Evolutionary conservation across 208 protist genomes (phyloP).

Genomic region (Leishmania amazonensis): DNA sequence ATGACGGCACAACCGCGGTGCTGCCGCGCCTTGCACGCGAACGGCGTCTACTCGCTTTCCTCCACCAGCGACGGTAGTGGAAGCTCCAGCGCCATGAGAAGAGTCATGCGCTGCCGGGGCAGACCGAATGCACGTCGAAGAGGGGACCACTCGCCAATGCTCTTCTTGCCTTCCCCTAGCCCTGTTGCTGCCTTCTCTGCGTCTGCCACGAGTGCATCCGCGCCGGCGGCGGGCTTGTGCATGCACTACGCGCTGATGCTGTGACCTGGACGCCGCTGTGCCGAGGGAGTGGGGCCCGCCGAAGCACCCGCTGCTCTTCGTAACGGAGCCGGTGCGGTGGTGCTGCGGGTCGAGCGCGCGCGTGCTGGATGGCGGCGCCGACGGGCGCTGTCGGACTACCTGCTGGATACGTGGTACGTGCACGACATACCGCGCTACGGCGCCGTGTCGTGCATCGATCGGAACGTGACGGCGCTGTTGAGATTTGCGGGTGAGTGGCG

Average conservation of each 20-base stretch:
- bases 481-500: not conserved
- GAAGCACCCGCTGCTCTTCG: constrained; percentile 70
- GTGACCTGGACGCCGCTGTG: constrained; percentile 70
- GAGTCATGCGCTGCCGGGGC: no score
- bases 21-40: no score
- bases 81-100: no score
- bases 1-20: no score
- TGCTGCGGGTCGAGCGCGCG: not conserved
- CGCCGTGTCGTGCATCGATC: constrained; percentile 26
- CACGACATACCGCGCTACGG: constrained; percentile 16
- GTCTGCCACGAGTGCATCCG: not conserved
- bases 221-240: constrained; percentile 41
- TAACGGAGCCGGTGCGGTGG: constrained; percentile 41
- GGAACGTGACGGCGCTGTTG: not conserved
- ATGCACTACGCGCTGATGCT: constrained; percentile 70
- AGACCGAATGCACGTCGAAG: no score
- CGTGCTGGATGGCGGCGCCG: constrained; percentile 22
- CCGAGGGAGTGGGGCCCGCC: constrained; percentile 62
- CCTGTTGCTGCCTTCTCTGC: no score
- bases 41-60: no score
- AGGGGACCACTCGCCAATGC: no score
- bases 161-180: no score
- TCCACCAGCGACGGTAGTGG: no score
- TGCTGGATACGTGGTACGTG: constrained; percentile 36
- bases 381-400: constrained; percentile 57